Evolutionary conservation across 1,284 basidiomycete species (phyloP).

Genomic region (Cryptococcus sp.): DNA sequence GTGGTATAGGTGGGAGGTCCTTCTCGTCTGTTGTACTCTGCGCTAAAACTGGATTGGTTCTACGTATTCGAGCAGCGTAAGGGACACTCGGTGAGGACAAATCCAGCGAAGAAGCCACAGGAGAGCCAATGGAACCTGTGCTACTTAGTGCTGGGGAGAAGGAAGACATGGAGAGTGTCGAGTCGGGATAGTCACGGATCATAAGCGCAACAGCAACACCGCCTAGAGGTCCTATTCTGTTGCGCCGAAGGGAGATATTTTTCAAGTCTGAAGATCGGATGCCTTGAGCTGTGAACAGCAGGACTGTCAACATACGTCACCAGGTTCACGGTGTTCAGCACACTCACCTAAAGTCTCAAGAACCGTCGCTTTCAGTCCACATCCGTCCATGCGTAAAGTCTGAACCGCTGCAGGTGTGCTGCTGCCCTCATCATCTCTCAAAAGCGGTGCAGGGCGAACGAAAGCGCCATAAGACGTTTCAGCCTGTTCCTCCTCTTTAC

Average conservation of each 20-base stretch:
- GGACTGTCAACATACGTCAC: background rate
- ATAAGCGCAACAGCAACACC: conserved; percentile 90
- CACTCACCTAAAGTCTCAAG: conserved; percentile 74
- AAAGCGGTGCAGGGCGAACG: conserved; percentile 42
- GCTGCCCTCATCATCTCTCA: conserved; percentile 31
- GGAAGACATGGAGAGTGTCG: conserved; percentile 45
- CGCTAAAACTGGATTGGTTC: background rate
- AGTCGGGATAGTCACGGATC: conserved; percentile 90
- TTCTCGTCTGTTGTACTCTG: conserved; percentile 12
- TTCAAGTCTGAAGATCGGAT: conserved; percentile 78
- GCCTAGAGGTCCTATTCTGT: conserved; percentile 76
- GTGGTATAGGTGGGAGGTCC: conserved; percentile 47
- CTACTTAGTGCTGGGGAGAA: conserved; percentile 54
- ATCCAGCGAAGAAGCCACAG: conserved; percentile 75
- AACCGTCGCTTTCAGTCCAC: conserved; percentile 67
- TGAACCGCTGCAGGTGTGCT: conserved; percentile 55
- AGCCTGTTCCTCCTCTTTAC: conserved; percentile 29
- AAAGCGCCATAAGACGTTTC: conserved; percentile 42
- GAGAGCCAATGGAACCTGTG: conserved; percentile 57
- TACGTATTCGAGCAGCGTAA: conserved; percentile 20
- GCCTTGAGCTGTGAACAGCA: conserved; percentile 62
- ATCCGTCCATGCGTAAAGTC: conserved; percentile 82
- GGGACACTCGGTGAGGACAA: conserved; percentile 32
- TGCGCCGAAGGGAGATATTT: conserved; percentile 83
- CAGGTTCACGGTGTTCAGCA: background rate